Base-by-base conservation (phyloP, 208 protist species). In the Wallacemonas sp. region DNA sequence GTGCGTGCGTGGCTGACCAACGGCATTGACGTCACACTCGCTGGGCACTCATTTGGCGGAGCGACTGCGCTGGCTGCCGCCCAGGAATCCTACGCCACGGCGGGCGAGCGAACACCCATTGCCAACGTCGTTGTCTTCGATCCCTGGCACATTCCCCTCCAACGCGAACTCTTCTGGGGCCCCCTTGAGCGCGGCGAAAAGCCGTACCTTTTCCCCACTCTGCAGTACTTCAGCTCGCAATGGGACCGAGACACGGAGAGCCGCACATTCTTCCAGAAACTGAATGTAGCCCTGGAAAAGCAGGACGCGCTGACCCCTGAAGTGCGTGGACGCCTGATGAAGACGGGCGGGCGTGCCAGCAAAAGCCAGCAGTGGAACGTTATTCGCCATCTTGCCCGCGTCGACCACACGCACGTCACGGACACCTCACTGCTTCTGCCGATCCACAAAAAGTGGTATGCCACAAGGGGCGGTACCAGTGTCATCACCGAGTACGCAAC, bases 21-120 rank as follows among this genome's bases (percentile, higher is more conserved):
- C 8, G 50, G 50, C 30, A 19, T 57, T 4, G 30, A 32, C 19
- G 29, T 57, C 30, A 57, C 50, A 37, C 67, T 95, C 0, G 57
- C 80, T 4, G 89, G 89, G 4, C 89, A 95, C 64, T 95, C 89
- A 36, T 95, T 95, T 64, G 90, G 90, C 37, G 90, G 82, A 1
- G 67, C 90, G 5, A 88, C 90, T 3, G 84, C 60, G 1, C 62
- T 95, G 24, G 72, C 75, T 6, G 37, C 79, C 1, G 77, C 83
- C n/a, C 61, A 86, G 17, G 38, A 83, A 39, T 76, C 50, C 12
- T 57, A 39, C 21, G 50, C 50, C 5, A 38, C 24, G 5, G 24
- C 30, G 3, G 38, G 38, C 30, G 50, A 36, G 37, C 52, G 29
- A 22, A 42, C 50, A 3, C 4, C 22, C 0, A 39, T 79, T 13